Percentiles rank a stretch among this genome's conserved stretches.
phyloP scores from a whole-genome alignment of 1,284 basidiomycete genomes.

The Vanrija humicola region DNA sequence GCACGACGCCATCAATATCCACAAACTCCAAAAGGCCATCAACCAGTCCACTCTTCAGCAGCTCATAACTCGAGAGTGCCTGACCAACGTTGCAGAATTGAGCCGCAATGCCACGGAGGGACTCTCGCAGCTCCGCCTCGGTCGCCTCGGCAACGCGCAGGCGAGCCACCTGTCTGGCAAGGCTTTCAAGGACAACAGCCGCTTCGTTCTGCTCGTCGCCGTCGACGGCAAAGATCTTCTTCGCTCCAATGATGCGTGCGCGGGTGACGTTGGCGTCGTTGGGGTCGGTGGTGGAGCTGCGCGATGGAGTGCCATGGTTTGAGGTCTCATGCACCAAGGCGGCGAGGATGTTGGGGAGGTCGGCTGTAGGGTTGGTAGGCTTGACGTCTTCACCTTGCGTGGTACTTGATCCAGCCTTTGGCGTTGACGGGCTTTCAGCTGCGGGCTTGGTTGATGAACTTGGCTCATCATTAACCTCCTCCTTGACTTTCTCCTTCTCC shows the following conservation, averaged over 20 bases:
- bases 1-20: constrained; percentile 58
- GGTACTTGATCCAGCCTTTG: background rate
- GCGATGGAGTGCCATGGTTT: background rate
- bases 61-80: constrained; percentile 91
- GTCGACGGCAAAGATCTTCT: constrained; percentile 54
- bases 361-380: constrained; percentile 18
- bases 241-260: constrained; percentile 76
- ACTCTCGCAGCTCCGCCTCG: constrained; percentile 59
- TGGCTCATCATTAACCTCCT: background rate
- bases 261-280: constrained; percentile 87
- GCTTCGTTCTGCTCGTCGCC: constrained; percentile 61
- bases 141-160: constrained; percentile 57
- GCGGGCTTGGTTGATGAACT: constrained; percentile 4
- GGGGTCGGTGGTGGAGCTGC: constrained; percentile 57
- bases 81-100: constrained; percentile 66
- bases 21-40: constrained; percentile 81
- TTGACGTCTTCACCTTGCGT: constrained; percentile 23
- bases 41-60: constrained; percentile 87
- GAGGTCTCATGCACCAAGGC: constrained; percentile 37
- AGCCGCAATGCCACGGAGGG: constrained; percentile 66
- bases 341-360: constrained; percentile 32
- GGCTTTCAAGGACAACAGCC: constrained; percentile 59
- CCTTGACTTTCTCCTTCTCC: constrained; percentile 16
- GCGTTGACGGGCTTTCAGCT: background rate
- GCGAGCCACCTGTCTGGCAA: constrained; percentile 57